Conservation (phyloP, 2,329 filamentous ascomycete species). For the Neofusicoccum laricinum region DNA sequence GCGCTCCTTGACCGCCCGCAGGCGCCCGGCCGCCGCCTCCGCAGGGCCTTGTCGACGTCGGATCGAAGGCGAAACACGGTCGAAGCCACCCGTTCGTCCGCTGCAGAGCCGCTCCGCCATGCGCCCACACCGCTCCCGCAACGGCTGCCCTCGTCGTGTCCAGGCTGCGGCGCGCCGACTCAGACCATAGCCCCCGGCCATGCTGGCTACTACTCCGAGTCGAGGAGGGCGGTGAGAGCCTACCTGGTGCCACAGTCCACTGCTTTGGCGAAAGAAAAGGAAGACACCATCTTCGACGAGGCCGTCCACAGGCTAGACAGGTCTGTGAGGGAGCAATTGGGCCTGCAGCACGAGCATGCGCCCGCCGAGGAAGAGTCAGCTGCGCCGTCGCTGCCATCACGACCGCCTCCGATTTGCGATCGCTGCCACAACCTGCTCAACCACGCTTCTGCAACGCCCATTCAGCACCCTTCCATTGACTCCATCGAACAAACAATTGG, state of each 20-base stretch:
- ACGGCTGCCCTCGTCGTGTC: slow-evolving; percentile 52
- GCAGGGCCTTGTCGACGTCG: not conserved
- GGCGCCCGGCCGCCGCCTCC: not conserved
- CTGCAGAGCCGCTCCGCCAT: not conserved
- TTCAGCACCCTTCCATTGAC: slow-evolving; percentile 76
- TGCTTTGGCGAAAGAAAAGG: slow-evolving; percentile 19
- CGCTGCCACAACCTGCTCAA: slow-evolving; percentile 81
- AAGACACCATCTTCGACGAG: slow-evolving; percentile 37
- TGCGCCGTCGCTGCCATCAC: not conserved
- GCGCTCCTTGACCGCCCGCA: slow-evolving; percentile 23
- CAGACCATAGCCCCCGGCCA: slow-evolving; percentile 54
- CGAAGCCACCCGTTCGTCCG: slow-evolving; percentile 3
- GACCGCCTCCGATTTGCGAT: slow-evolving; percentile 65
- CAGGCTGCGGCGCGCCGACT: slow-evolving; percentile 61
- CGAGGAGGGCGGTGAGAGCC: slow-evolving; percentile 46
- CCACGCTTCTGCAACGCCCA: slow-evolving; percentile 68
- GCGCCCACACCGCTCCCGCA: not conserved
- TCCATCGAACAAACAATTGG: slow-evolving; percentile 79
- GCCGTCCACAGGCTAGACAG: slow-evolving; percentile 31
- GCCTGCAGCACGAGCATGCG: not conserved
- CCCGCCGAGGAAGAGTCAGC: not conserved
- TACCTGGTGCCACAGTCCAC: slow-evolving; percentile 28
- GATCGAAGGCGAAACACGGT: not conserved
- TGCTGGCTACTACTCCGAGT: slow-evolving; percentile 57
- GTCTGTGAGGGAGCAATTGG: slow-evolving; percentile 3